Conservation (phyloP, 352 stramenopile species). For the Aphanomyces astaci region DNA sequence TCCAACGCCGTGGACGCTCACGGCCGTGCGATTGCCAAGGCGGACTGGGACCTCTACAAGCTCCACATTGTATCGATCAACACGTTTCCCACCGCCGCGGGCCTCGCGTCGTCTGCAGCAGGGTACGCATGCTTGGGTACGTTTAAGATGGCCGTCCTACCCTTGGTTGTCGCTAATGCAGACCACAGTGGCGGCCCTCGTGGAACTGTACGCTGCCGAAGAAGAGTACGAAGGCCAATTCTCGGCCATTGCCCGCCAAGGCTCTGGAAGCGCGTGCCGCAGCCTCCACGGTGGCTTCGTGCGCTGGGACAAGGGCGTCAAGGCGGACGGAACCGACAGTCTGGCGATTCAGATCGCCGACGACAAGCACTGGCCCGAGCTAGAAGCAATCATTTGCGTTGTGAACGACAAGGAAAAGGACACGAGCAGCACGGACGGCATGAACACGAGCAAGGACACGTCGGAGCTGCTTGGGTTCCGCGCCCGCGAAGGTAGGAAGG, state of each 20-base stretch:
- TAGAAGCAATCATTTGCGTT: slow-evolving; percentile 95
- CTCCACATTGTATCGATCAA: slow-evolving; percentile 95
- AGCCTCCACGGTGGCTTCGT: slow-evolving; percentile 97
- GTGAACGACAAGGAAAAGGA: slow-evolving; percentile 95
- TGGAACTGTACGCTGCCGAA: slow-evolving; percentile 80
- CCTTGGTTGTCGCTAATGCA: neutral
- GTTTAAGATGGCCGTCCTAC: neutral
- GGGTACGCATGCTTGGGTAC: slow-evolving; percentile 88
- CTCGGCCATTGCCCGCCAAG: slow-evolving; percentile 90
- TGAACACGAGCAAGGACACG: slow-evolving; percentile 91
- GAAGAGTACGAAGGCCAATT: slow-evolving; percentile 88
- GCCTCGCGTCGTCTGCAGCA: slow-evolving; percentile 94
- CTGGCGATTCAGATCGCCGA: slow-evolving; percentile 64
- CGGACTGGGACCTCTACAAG: slow-evolving; percentile 30
- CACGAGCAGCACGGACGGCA: slow-evolving; percentile 93
- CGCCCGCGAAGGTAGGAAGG: slow-evolving; percentile 33
- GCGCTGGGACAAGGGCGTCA: slow-evolving; percentile 88
- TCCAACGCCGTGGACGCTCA: slow-evolving; percentile 17
- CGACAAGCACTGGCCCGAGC: slow-evolving; percentile 89
- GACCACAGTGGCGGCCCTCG: slow-evolving; percentile 76
- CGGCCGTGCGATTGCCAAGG: slow-evolving; percentile 23
- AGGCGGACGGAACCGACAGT: slow-evolving; percentile 62
- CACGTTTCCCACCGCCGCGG: slow-evolving; percentile 97
- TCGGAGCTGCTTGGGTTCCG: slow-evolving; percentile 87
- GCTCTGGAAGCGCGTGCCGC: slow-evolving; percentile 92